Evolutionary conservation across 2,329 filamentous ascomycete genomes (phyloP).

Genomic region (Ophiosphaerella korrae): DNA sequence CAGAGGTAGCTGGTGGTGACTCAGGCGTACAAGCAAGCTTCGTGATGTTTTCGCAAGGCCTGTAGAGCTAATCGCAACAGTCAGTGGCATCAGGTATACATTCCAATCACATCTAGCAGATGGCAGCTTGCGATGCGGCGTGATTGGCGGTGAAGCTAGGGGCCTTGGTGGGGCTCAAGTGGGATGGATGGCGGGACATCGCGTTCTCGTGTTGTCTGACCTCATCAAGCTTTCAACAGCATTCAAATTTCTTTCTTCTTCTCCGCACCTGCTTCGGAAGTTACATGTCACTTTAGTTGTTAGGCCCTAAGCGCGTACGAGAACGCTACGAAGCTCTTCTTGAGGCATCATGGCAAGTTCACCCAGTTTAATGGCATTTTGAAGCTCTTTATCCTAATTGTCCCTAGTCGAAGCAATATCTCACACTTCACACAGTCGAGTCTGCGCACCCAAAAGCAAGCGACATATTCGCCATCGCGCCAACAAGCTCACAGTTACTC

Average conservation of each 20-base stretch:
- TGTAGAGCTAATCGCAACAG: conserved; percentile 17
- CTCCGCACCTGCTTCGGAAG: not conserved
- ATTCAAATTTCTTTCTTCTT: not conserved
- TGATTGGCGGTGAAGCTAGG: conserved; percentile 40
- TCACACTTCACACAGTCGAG: conserved; percentile 89
- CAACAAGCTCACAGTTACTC: conserved; percentile 74
- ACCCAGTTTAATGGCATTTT: conserved; percentile 6
- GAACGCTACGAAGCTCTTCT: conserved; percentile 3
- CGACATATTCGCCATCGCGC: conserved; percentile 83
- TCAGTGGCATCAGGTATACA: conserved; percentile 31
- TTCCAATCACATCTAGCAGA: conserved; percentile 6
- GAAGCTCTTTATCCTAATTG: conserved; percentile 12
- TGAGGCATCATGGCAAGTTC: not conserved
- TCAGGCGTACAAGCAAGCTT: not conserved
- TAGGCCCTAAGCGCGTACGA: not conserved
- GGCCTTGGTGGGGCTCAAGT: conserved; percentile 31
- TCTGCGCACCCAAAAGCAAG: conserved; percentile 73
- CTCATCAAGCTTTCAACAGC: conserved; percentile 23
- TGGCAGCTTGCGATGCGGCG: conserved; percentile 17
- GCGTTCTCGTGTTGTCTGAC: conserved; percentile 39
- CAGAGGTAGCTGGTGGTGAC: conserved; percentile 1
- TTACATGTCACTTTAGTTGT: not conserved
- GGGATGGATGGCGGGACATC: conserved; percentile 29
- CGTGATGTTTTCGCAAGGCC: conserved; percentile 7
- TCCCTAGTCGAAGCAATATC: conserved; percentile 91